A percentile compares a stretch with the other conserved stretches of the same genome.
These are phyloP conservation scores for Chamaecrista fasciculata DNA, from an alignment of 306 rosid genomes.

Conservation along the genomic window DNA sequence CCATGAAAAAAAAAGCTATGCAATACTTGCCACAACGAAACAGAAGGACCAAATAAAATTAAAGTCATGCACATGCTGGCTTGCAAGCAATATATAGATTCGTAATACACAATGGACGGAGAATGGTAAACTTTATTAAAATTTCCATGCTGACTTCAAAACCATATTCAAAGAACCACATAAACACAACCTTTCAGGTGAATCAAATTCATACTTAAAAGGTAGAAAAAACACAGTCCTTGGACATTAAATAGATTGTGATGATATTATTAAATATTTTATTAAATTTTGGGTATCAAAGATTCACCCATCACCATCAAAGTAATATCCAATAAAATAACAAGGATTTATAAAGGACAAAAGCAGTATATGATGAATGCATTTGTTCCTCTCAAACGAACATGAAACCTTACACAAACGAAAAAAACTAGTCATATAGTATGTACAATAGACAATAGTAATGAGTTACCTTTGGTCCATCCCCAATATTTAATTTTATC, in stretches of 20 bases:
- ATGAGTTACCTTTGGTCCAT: slow-evolving; percentile 67
- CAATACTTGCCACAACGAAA: neutral
- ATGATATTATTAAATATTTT: neutral
- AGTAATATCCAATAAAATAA: neutral
- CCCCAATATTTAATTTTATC: slow-evolving; percentile 79
- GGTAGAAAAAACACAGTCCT: neutral
- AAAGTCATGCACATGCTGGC: neutral
- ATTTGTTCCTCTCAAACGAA: neutral
- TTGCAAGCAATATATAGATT: neutral
- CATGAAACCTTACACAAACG: neutral
- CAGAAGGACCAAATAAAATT: neutral
- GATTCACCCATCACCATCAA: neutral
- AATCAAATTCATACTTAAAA: neutral
- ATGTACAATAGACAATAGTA: slow-evolving; percentile 6
- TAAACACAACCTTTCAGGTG: neutral
- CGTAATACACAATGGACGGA: neutral
- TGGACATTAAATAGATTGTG: neutral
- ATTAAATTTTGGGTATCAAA: neutral
- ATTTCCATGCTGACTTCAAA: neutral
- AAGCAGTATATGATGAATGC: slow-evolving; percentile 2
- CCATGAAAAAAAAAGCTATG: neutral
- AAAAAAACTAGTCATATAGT: neutral
- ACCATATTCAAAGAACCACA: neutral
- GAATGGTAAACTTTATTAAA: neutral
- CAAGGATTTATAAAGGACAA: neutral